Conservation (phyloP, 768 basidiomycete genomes). For the Lentinula guzmanii region DNA sequence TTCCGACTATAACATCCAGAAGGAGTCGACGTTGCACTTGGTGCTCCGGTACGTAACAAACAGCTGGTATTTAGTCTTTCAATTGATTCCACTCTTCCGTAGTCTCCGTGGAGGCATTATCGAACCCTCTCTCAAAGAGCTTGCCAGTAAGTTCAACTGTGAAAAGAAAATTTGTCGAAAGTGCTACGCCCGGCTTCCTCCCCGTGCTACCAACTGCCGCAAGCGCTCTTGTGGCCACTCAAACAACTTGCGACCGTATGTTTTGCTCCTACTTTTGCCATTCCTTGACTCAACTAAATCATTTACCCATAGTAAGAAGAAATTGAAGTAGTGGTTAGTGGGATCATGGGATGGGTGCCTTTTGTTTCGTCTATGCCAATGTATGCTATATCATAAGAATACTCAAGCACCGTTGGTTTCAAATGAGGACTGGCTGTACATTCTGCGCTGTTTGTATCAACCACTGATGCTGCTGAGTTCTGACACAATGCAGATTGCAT, state of each 20-base stretch:
- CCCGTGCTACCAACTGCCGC: conserved; percentile 98
- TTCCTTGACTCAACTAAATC: neutral
- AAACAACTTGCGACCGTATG: conserved; percentile 86
- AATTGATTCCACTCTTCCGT: neutral
- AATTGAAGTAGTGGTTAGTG: conserved; percentile 6
- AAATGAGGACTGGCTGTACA: neutral
- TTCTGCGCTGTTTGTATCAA: no score
- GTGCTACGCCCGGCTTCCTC: conserved; percentile 99
- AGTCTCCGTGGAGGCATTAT: conserved; percentile 98
- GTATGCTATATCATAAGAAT: neutral
- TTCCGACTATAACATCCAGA: conserved; percentile 97
- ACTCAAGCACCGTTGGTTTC: neutral
- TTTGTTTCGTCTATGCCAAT: neutral
- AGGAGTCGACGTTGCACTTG: conserved; percentile 96
- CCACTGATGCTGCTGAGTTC: no score
- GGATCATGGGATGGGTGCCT: neutral
- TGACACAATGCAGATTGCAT: no score
- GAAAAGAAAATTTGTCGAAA: conserved; percentile 99
- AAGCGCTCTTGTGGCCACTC: conserved; percentile 91
- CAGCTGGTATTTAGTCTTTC: neutral
- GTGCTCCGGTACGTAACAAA: conserved; percentile 75
- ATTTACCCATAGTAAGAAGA: neutral
- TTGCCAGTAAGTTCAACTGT: conserved; percentile 97
- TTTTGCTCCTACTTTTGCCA: conserved; percentile 12
- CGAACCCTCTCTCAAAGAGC: conserved; percentile 96